Base-by-base conservation (phyloP, 2,329 filamentous ascomycete species). In the Penicillium hordei region DNA sequence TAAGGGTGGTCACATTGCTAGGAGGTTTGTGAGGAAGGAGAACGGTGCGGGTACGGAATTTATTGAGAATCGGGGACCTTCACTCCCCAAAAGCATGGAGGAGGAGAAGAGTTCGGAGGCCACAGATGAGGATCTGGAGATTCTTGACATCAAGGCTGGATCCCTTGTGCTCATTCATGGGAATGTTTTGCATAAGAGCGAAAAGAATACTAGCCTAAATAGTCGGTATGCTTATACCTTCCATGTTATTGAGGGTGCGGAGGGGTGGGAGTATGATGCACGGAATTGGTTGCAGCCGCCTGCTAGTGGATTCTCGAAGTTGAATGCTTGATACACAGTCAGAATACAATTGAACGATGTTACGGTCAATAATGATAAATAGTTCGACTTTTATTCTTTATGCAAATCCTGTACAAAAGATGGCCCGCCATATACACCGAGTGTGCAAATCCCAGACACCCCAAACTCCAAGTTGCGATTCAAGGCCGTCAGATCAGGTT, bases 181-280 rank as follows among this genome's bases (percentile, higher is more conserved):
- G 1, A 97, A 97, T 75, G 78, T 97, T 67, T 73, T 97, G 78
- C 94, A 99, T 77, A 96, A 96, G 85, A 97, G 93, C 72, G 92
- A 96, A 83, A 90, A 84, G 81, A 99, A 99, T 73, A 83, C 85
- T 55, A 96, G 93, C 72, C 77, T 83, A 63, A 93, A 91, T 80
- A 92, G 93, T 23, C 83, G 93, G 64, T 95, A 94, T 72, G 96
- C 97, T 53, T 99, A 97, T 76, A 97, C 94, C 0, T 99, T 97
- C 74, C 94, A 99, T 79, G 85, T 96, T 57, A 97, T 97, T 69
- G 94, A 97, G 77, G 90, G 89, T 0, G 84, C 89, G 21, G 80
- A 86, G 43, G 80, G 75, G 13, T 77, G 75, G 74, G 66, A 78
- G 54, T 99, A 97, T 74, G 94, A 97, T 75, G 83, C 83, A 76